Evolutionary conservation across 495 filamentous ascomycete genomes (phyloP), one percentile per base, ranked within the genome.

Genomic region (Aspergillus sparsus): DNA sequence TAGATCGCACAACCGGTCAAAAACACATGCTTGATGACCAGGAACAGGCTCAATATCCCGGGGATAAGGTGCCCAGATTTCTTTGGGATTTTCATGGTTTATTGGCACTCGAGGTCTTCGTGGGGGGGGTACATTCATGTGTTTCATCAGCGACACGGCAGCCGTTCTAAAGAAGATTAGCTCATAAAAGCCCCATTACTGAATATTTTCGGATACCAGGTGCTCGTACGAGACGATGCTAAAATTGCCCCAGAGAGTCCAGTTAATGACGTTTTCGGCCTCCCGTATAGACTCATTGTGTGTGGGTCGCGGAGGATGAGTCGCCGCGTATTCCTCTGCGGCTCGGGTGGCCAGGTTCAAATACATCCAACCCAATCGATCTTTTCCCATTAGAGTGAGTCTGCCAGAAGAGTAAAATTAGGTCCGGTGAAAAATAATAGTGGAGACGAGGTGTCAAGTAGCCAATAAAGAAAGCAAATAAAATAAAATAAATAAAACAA

Each of bases 41-140:
- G 61, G 55, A 8, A 68, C 58, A 1, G 57, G 57, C 8, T 72
- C 65, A 0, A 53, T 51, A 6, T 42, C 50, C 10, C 55, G 46
- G 5, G 74, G 74, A 57, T 74, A 77, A 1, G 70, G 67, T 1
- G 57, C 53, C 73, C 74, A 77, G 1, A 61, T 37, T 18, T 74
- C 70, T 9, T 49, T 56, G 15, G 69, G 60, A n/a, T 68, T 50
- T 5, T 65, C 53, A 45, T 64, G 65, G 12, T 51, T 47, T 7
- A 58, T 53, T 0, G 58, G 39, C 2, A 63, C 47, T 3, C 59
- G 65, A 9, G 68, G 51, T 53, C 61, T 58, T 18, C 37, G 41
- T 18, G 68, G 62, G 12, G 65, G 56, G 31, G 55, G 49, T 32
- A 57, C 31, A 41, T 60, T 35, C 2, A 65, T 41, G 41, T 74